phyloP scores from a whole-genome alignment of 2,329 filamentous ascomycete species.

The Aspergillus sojae region DNA sequence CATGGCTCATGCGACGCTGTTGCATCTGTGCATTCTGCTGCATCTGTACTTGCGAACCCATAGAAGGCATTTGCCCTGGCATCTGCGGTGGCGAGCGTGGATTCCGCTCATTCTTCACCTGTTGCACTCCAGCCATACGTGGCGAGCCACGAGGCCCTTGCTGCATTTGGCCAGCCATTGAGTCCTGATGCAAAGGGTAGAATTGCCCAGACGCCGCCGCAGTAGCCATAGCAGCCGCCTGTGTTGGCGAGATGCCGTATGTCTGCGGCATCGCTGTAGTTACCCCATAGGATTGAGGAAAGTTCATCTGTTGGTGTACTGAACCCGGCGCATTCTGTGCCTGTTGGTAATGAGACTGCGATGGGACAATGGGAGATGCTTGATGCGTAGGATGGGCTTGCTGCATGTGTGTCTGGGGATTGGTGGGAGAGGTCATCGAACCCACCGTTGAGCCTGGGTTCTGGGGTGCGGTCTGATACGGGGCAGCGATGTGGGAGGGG shows the following conservation, averaged over 20 bases:
- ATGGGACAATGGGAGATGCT: constrained; percentile 77
- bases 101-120: constrained; percentile 72
- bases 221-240: constrained; percentile 91
- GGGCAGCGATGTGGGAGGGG: constrained; percentile 58
- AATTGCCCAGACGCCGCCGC: constrained; percentile 87
- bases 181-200: constrained; percentile 72
- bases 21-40: constrained; percentile 61
- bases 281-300: constrained; percentile 76
- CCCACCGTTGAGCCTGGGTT: constrained; percentile 48
- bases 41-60: constrained; percentile 52
- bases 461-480: constrained; percentile 65
- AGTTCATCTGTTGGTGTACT: constrained; percentile 73
- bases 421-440: constrained; percentile 72
- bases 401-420: constrained; percentile 68
- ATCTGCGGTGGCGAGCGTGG: constrained; percentile 78
- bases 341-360: constrained; percentile 71
- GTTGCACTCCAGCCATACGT: constrained; percentile 67
- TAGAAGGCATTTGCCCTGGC: constrained; percentile 58
- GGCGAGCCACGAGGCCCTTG: constrained; percentile 68
- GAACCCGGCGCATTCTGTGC: constrained; percentile 62
- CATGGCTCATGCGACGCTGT: constrained; percentile 72
- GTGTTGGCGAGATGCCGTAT: constrained; percentile 79
- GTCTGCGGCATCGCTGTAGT: constrained; percentile 70
- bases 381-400: constrained; percentile 62
- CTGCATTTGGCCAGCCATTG: constrained; percentile 63